Evolutionary conservation across 1,284 basidiomycete species (phyloP), one percentile per base, ranked within the genome.

Genomic region (Phellinidium pouzarii): DNA sequence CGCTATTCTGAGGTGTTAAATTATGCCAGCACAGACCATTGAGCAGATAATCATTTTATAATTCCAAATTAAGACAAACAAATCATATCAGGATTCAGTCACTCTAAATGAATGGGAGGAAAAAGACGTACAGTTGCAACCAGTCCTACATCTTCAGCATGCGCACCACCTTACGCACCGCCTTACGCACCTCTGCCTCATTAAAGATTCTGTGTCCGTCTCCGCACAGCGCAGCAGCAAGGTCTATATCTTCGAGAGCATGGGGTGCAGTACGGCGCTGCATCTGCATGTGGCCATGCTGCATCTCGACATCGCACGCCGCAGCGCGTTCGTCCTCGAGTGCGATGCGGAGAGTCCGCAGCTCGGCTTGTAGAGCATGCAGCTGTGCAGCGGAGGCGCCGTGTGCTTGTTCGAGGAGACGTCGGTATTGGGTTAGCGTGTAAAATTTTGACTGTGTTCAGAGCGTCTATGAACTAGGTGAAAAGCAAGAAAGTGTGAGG

Each of bases 321-420:
- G 78, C 62, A 71, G 75, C 3, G 79, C 78, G 22, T 81, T 64
- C 62, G 37, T 61, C 58, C 48, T 70, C 62, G 9, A 68, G 60
- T 45, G 69, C 66, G 17, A 61, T 71, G 11, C 80, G 75, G 12
- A 85, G 65, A 37, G 84, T 64, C 44, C 77, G 67, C 4, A 87
- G 70, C 61, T 90, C 85, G 2, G 84, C 86, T 64, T 89, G 87
- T 2, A 90, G 68, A 0, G 87, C 87, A 59, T 89, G 87, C 1
- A 89, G 71, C 61, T 90, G 87, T 0, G 86, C 82, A 0, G 87
- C 85, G 1, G 83, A 76, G 6, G 81, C 80, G 0, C 82, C 80
- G 60, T 90, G 87, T 0, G 85, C 76, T 42, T 84, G 82, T 60
- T 89, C 86, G 8, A 90, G 74, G 1, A 90, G 73, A 2, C 87